A percentile compares a stretch with the other conserved stretches of the same genome.
These are phyloP conservation scores for Penicillium sp. DNA, from an alignment of 2,329 filamentous ascomycete genomes.

Conservation along the genomic window DNA sequence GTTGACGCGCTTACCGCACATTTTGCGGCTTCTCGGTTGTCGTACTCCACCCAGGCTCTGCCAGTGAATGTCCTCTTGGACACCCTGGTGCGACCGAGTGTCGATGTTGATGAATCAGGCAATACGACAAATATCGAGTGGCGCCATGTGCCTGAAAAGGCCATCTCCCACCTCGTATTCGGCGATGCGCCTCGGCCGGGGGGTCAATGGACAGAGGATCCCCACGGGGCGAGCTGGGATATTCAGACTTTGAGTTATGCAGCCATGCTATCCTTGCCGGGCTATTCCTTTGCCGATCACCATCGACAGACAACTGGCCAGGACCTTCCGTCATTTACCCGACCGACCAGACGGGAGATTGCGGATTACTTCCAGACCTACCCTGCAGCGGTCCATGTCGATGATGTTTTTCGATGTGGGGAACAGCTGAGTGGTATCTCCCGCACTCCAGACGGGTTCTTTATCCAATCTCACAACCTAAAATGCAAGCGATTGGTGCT, in stretches of 20 bases:
- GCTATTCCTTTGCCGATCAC: slow-evolving; percentile 63
- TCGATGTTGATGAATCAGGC: slow-evolving; percentile 62
- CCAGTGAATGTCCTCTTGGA: slow-evolving; percentile 66
- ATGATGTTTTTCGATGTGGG: slow-evolving; percentile 53
- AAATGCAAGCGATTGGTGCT: slow-evolving; percentile 63
- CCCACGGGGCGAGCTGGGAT: slow-evolving; percentile 58
- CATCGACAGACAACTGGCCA: slow-evolving; percentile 51
- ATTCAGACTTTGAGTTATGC: slow-evolving; percentile 68
- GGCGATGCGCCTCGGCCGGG: slow-evolving; percentile 59
- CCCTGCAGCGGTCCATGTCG: slow-evolving; percentile 59
- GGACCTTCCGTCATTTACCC: slow-evolving; percentile 57
- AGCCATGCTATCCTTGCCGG: slow-evolving; percentile 65
- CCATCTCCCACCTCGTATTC: slow-evolving; percentile 61
- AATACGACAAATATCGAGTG: slow-evolving; percentile 60
- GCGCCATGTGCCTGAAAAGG: slow-evolving; percentile 57
- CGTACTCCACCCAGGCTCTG: slow-evolving; percentile 66
- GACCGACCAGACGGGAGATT: slow-evolving; percentile 61
- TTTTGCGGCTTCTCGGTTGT: slow-evolving; percentile 62
- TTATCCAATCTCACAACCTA: slow-evolving; percentile 58
- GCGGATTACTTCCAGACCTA: slow-evolving; percentile 63
- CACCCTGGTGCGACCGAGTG: slow-evolving; percentile 63
- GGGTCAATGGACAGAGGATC: slow-evolving; percentile 66
- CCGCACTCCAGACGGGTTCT: slow-evolving; percentile 55
- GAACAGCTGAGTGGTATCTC: slow-evolving; percentile 53
- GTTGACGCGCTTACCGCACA: slow-evolving; percentile 60